Percentiles rank a stretch among this genome's conserved stretches.
These are phyloP conservation scores for Thielaviopsis euricoi DNA, from an alignment of 2,329 filamentous ascomycete species.

Conservation along the genomic window DNA sequence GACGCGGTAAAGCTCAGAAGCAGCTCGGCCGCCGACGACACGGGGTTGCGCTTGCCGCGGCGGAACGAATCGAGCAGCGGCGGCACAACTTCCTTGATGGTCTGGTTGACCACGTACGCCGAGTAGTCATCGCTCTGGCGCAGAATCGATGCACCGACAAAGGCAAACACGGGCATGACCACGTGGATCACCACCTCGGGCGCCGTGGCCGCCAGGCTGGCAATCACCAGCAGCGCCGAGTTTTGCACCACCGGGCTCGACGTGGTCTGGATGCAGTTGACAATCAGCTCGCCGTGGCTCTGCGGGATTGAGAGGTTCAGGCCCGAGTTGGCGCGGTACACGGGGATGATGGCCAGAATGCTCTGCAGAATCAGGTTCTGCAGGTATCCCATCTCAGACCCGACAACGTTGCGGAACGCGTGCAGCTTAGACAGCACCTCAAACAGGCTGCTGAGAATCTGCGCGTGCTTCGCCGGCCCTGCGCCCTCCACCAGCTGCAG, in stretches of 20 bases:
- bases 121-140: constrained; percentile 94
- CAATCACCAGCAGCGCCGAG: constrained; percentile 72
- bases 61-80: constrained; percentile 75
- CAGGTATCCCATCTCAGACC: constrained; percentile 78
- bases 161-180: constrained; percentile 98
- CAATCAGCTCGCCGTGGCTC: constrained; percentile 76
- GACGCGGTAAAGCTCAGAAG: constrained; percentile 92
- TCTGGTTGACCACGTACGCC: constrained; percentile 87
- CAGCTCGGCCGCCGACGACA: constrained; percentile 73
- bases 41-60: constrained; percentile 58
- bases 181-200: constrained; percentile 89
- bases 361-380: constrained; percentile 72
- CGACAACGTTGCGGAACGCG: constrained; percentile 62
- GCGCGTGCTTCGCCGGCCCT: constrained; percentile 54
- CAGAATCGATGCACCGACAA: constrained; percentile 84
- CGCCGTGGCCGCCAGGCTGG: constrained; percentile 68
- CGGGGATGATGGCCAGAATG: constrained; percentile 68
- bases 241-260: constrained; percentile 90
- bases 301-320: constrained; percentile 50
- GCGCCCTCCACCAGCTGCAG: constrained; percentile 77
- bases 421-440: constrained; percentile 74
- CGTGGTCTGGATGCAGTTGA: constrained; percentile 85
- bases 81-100: constrained; percentile 85
- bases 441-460: constrained; percentile 67
- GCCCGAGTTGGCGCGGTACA: constrained; percentile 44